A percentile compares a stretch with the other conserved stretches of the same genome.
Evolutionary conservation across 257 asterid species (phyloP).

Genomic region (Jacaranda copaia): DNA sequence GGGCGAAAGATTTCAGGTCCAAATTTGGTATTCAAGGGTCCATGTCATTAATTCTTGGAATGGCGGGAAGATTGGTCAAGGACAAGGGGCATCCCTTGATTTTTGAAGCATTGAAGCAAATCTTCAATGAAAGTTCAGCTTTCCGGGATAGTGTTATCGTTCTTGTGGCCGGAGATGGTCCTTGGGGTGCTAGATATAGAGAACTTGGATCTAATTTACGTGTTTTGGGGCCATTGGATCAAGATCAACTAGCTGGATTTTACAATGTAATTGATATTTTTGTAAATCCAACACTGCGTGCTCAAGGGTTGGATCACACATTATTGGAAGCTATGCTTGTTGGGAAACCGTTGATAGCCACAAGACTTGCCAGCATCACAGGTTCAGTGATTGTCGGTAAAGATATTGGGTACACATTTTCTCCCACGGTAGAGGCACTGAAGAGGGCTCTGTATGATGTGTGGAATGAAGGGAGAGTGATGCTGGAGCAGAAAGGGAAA

Average conservation of each 20-base stretch:
- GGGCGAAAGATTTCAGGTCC: slow-evolving; percentile 25
- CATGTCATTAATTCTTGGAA: slow-evolving; percentile 53
- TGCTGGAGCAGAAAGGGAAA: slow-evolving; percentile 57
- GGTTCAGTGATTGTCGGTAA: slow-evolving; percentile 58
- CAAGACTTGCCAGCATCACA: slow-evolving; percentile 70
- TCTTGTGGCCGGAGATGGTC: slow-evolving; percentile 85
- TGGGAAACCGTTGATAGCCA: slow-evolving; percentile 78
- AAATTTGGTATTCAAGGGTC: slow-evolving; percentile 42
- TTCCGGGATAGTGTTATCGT: slow-evolving; percentile 53
- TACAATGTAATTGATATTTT: slow-evolving; percentile 66
- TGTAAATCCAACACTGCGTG: slow-evolving; percentile 79
- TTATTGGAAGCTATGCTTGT: slow-evolving; percentile 73
- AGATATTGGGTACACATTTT: slow-evolving; percentile 72
- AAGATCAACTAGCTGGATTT: slow-evolving; percentile 56
- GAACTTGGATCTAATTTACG: slow-evolving; percentile 56
- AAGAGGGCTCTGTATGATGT: slow-evolving; percentile 63
- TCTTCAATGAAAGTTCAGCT: slow-evolving; percentile 53
- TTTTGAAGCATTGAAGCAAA: slow-evolving; percentile 66
- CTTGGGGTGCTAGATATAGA: slow-evolving; percentile 72
- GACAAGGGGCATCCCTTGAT: slow-evolving; percentile 82
- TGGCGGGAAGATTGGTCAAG: slow-evolving; percentile 83
- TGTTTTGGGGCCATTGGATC: slow-evolving; percentile 68
- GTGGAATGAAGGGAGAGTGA: slow-evolving; percentile 60
- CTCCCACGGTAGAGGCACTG: slow-evolving; percentile 63
- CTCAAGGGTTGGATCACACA: slow-evolving; percentile 86